phyloP scores from a whole-genome alignment of 805 yeast genomes.

The Hanseniaspora valbyensis region DNA sequence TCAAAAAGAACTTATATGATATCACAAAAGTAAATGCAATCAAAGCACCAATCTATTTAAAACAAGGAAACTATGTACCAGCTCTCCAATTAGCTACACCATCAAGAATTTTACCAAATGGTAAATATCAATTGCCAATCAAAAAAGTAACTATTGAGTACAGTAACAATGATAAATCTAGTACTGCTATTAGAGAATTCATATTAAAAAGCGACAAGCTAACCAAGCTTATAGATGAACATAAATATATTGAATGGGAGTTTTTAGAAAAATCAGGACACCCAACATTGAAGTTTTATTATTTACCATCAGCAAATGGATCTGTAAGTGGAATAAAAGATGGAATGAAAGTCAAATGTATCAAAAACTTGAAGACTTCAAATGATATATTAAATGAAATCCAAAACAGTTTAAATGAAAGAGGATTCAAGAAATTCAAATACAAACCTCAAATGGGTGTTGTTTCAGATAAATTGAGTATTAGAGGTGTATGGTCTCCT shows the following conservation, averaged over 20 bases:
- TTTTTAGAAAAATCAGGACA: constrained; percentile 55
- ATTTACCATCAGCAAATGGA: constrained; percentile 38
- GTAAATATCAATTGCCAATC: constrained; percentile 73
- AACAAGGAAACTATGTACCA: constrained; percentile 31
- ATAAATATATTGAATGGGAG: constrained; percentile 63
- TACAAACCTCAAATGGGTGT: constrained; percentile 32
- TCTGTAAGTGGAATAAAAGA: constrained; percentile 64
- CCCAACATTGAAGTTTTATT: constrained; percentile 58
- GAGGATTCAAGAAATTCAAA: constrained; percentile 10
- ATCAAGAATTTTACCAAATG: constrained; percentile 50
- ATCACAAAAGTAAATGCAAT: constrained; percentile 7
- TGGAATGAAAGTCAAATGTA: constrained; percentile 51
- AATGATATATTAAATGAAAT: constrained; percentile 52
- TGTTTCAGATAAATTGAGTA: constrained; percentile 64
- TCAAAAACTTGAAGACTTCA: constrained; percentile 52
- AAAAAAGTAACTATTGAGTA: constrained; percentile 62
- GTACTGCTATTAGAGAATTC: constrained; percentile 68
- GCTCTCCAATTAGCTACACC: constrained; percentile 44
- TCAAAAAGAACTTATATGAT: constrained; percentile 6
- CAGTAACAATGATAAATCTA: constrained; percentile 95
- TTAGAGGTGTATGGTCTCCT: constrained; percentile 98
- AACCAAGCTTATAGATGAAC: constrained; percentile 42
- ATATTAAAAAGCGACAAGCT: constrained; percentile 39
- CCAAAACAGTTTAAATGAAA: constrained; percentile 49
- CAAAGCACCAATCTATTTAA: constrained; percentile 1